Base-by-base conservation (phyloP, 2,329 filamentous ascomycete genomes). In the Phyllosticta ampelicida region DNA sequence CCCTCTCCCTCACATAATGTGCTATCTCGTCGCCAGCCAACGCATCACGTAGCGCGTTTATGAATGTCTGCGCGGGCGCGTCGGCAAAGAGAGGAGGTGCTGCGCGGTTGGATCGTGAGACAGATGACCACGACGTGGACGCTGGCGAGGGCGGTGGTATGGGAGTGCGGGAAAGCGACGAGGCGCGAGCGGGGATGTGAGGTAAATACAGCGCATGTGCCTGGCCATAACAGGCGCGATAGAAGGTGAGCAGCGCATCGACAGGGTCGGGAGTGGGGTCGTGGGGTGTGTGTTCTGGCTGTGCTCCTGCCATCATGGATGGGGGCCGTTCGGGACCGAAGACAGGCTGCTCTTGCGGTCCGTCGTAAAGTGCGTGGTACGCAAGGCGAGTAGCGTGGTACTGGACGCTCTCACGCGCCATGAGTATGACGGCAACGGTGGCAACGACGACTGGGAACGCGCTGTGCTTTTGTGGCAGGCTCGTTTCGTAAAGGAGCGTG, bases 331-430 rank as follows among this genome's bases (percentile, higher is more conserved):
- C 55, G 23, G 55, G 55, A 5, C 55, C 55, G 16, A 50, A 58
- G n/a, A 53, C 11, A 4, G 16, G 23, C 30, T 4, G 23, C 20
- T 16, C 18, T 16, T 5, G 49, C 13, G 9, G 19, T 8, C 16
- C 56, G 5, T 54, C 48, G 8, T 21, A 30, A 0, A 21, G 20
- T 9, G 53, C 56, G 56, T 74, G 71, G 51, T 72, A 74, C 0
- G 69, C 66, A 0, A 67, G 54, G 53, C 71, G 72, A 0, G 69
- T 67, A 0, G 68, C 66, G 29, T 74, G 70, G 61, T 73, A 73
- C 20, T 73, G 70, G 16, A 71, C 66, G 8, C 66, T 70, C 53
- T 74, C 71, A 16, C 73, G 62, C 0, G 66, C 68, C 70, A 74
- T 73, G 13, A 73, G 62, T 2, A 73, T 54, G 20, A 66, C 64